Conservation (phyloP, 176 grass and related monocot genomes). For the Ampelocalamus luodianensis region DNA sequence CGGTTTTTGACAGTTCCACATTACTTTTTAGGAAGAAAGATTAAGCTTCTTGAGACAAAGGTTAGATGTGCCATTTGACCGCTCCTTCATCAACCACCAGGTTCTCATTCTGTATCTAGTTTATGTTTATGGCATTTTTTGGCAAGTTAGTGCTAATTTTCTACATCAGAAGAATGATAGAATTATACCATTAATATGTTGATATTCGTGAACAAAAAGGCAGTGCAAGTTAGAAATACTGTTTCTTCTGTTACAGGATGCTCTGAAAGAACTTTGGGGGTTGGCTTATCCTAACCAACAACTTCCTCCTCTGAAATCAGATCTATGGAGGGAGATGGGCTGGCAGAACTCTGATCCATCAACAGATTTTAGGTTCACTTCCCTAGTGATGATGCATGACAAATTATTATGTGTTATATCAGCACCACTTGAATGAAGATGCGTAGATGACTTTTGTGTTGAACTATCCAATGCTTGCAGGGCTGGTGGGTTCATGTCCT, state of each 20-base stretch:
- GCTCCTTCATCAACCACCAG: conserved; percentile 64
- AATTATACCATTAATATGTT: conserved; percentile 10
- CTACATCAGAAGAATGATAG: conserved; percentile 4
- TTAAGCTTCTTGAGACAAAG: conserved; percentile 73
- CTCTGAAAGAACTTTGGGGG: conserved; percentile 85
- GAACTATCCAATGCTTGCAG: conserved; percentile 45
- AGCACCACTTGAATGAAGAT: conserved; percentile 9
- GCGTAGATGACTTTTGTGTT: conserved; percentile 1
- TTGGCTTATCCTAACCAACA: conserved; percentile 72
- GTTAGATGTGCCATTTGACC: conserved; percentile 68
- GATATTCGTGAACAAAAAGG: conserved; percentile 11
- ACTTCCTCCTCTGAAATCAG: conserved; percentile 82
- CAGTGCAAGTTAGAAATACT: neutral
- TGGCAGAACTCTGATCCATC: conserved; percentile 86
- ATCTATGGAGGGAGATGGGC: conserved; percentile 95
- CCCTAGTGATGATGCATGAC: conserved; percentile 25
- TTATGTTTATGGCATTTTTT: conserved; percentile 19
- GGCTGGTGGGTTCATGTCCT: conserved; percentile 69
- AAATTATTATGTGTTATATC: conserved; percentile 22
- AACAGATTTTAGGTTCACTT: conserved; percentile 84
- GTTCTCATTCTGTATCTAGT: conserved; percentile 42
- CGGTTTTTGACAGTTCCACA: conserved; percentile 27
- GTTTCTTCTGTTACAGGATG: conserved; percentile 64
- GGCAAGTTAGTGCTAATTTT: conserved; percentile 36
- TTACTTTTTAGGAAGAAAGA: conserved; percentile 66